These are phyloP conservation scores for Bisporella sp. DNA, from an alignment of 2,329 filamentous ascomycete species.

Conservation along the genomic window DNA sequence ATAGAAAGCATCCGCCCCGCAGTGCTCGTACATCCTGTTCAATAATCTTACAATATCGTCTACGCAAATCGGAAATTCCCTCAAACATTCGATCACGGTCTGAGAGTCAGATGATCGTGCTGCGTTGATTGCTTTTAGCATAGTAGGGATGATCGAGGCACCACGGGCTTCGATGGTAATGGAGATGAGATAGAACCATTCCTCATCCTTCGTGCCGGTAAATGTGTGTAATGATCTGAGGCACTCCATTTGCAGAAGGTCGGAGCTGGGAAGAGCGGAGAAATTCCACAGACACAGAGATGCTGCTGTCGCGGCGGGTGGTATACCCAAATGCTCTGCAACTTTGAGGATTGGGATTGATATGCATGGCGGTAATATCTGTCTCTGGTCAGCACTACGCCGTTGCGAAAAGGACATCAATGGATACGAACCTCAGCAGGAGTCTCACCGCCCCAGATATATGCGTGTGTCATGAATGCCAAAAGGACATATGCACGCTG, in stretches of 20 bases:
- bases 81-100: constrained; percentile 56
- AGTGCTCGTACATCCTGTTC: constrained; percentile 82
- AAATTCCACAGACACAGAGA: constrained; percentile 89
- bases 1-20: constrained; percentile 83
- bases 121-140: constrained; percentile 70
- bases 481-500: constrained; percentile 73
- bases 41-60: constrained; percentile 61
- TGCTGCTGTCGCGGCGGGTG: constrained; percentile 86
- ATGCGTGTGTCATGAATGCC: constrained; percentile 73
- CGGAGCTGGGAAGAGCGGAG: constrained; percentile 44
- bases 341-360: constrained; percentile 69
- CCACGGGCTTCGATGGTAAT: constrained; percentile 84
- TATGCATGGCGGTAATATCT: constrained; percentile 66
- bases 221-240: constrained; percentile 72
- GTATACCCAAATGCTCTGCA: constrained; percentile 69
- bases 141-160: constrained; percentile 65
- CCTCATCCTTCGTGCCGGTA: constrained; percentile 82
- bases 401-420: too few species aligned
- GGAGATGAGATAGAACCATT: constrained; percentile 90
- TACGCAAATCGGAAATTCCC: constrained; percentile 59
- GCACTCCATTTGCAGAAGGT: constrained; percentile 43
- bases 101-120: constrained; percentile 53
- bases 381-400: constrained; percentile 11
- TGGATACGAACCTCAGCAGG: constrained; percentile 58
- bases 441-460: constrained; percentile 79